Evolutionary conservation across 2,329 filamentous ascomycete species (phyloP), one percentile per base, ranked within the genome.

Genomic region (Calonectria naviculata): DNA sequence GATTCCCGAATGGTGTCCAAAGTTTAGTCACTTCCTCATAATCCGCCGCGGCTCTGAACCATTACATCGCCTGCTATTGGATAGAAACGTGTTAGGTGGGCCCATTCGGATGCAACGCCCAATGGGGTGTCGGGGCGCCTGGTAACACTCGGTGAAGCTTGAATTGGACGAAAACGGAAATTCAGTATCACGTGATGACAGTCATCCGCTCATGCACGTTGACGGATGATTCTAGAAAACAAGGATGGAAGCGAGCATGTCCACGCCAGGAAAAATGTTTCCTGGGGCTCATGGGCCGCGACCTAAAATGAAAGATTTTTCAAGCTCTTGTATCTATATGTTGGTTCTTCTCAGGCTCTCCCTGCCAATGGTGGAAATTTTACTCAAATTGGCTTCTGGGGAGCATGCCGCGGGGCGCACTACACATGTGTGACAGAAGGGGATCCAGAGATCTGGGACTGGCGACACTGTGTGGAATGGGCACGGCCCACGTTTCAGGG

Each of bases 71-170:
- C 46, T 21, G 28, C 34, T 21, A 70, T 67, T 72, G 70, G 67
- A 52, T 21, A n/a, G 46, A 28, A 26, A 21, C 15, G 4, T 9
- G 41, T 56, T 61, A 54, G 54, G 67, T 63, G 62, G 70, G 31
- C n/a, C 38, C 19, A 2, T 2, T 12, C 8, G 28, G 13, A 13
- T 26, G n/a, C 41, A 38, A n/a, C 24, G 24, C 24, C 71, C 71
- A 72, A 72, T 70, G 34, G 67, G 36, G 28, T 19, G 28, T 15
- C 9, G 24, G 64, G n/a, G 8, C 21, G 17, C 31, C 29, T 47
- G 15, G 46, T 26, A 41, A 63, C 24, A 62, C 64, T 73, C 71
- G 71, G 71, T 73, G 71, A 70, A 70, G 46, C 63, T 70, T 49
- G 65, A 71, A 65, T 42, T 19, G 56, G 65, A 65, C 69, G 64